Conservation (phyloP, 331 rosid genomes). For the Phaseolus coccineus region DNA sequence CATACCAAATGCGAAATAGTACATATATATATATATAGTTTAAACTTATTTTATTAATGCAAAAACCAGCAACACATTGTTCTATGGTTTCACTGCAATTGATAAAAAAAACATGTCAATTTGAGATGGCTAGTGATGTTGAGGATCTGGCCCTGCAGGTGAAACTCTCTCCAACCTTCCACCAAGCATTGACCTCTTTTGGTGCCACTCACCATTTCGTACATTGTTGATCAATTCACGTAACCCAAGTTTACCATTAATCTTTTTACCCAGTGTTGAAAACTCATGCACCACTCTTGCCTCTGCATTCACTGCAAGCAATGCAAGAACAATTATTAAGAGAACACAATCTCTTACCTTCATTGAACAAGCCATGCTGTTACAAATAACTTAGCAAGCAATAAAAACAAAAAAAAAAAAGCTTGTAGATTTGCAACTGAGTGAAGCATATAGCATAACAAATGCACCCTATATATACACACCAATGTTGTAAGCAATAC, state of each 20-base stretch:
- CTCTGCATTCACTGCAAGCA: slow-evolving; percentile 29
- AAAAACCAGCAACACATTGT: neutral
- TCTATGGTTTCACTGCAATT: neutral
- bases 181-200: slow-evolving; percentile 40
- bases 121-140: slow-evolving; percentile 43
- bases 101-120: too few relatives aligned
- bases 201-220: neutral
- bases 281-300: slow-evolving; percentile 28
- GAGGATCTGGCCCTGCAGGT: slow-evolving; percentile 51
- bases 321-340: slow-evolving; percentile 6
- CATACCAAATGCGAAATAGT: neutral
- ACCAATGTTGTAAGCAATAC: neutral
- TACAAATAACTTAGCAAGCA: neutral
- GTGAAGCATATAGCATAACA: neutral
- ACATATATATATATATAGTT: neutral
- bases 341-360: slow-evolving; percentile 9
- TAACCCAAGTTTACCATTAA: neutral
- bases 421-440: neutral
- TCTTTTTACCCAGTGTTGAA: neutral
- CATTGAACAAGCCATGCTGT: slow-evolving; percentile 36
- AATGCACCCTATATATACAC: neutral
- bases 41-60: too few relatives aligned
- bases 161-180: slow-evolving; percentile 40
- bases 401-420: neutral
- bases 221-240: slow-evolving; percentile 26